phyloP scores from a whole-genome alignment of 1,139 yeast genomes.

The Yamadazyma conglobata region DNA sequence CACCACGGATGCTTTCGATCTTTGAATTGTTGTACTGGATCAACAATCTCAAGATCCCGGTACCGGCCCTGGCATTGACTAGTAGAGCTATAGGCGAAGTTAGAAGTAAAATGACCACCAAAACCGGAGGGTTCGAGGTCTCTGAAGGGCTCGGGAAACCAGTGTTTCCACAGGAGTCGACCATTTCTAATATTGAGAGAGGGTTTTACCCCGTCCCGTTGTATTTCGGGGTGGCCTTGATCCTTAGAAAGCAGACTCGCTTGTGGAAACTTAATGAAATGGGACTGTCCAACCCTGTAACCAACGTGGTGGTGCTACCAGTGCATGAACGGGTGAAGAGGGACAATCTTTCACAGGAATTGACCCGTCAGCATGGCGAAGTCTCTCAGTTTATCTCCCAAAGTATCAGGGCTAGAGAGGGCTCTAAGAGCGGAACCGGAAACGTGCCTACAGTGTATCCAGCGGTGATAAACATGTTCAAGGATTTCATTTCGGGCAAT shows the following conservation, averaged over 20 bases:
- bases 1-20: conserved; percentile 49
- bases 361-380: conserved; percentile 10
- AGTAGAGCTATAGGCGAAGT: neutral
- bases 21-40: conserved; percentile 43
- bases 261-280: conserved; percentile 39
- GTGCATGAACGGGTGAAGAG: conserved; percentile 22
- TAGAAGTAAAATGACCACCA: conserved; percentile 6
- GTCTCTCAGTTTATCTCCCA: conserved; percentile 21
- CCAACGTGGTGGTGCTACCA: conserved; percentile 49
- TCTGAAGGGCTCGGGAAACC: conserved; percentile 16
- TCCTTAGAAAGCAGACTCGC: conserved; percentile 46
- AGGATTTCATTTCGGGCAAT: conserved; percentile 50
- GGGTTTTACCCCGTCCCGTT: conserved; percentile 18
- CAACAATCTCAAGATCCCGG: conserved; percentile 10
- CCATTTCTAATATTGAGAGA: conserved; percentile 5
- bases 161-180: conserved; percentile 1
- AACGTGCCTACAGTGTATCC: conserved; percentile 25
- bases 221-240: conserved; percentile 43
- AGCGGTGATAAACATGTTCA: conserved; percentile 39
- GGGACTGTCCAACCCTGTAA: conserved; percentile 34
- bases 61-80: neutral
- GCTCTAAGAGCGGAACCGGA: neutral
- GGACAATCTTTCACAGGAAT: conserved; percentile 7
- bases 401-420: conserved; percentile 15
- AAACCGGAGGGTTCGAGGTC: conserved; percentile 6